Evolutionary conservation across 2,329 filamentous ascomycete genomes (phyloP), one percentile per base, ranked within the genome.

Genomic region (Aspergillus sergii): DNA sequence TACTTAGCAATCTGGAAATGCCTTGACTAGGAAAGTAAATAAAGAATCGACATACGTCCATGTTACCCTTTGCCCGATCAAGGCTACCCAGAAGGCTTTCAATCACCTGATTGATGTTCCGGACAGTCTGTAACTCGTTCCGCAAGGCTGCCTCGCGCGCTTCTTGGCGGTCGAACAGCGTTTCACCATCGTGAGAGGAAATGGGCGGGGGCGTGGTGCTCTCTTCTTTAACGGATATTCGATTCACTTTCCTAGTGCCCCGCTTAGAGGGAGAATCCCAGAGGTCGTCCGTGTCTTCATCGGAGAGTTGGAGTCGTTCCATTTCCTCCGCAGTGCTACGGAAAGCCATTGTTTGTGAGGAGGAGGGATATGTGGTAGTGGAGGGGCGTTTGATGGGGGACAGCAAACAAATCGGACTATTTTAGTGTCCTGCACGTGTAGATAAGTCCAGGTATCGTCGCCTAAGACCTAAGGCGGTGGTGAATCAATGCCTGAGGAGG

Each of bases 81-180:
- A 84, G 72, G 57, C 81, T 83, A 41, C 73, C 71, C 21, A 83
- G 65, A 14, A 83, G 76, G 7, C 80, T 79, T 67, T 97, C 93
- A 64, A 99, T 92, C 46, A 93, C 90, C 70, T 89, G 86, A 78
- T 99, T 99, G 75, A 98, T 91, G 69, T 90, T 90, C 63, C 90
- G 88, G 36, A 99, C 89, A 55, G 89, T 91, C 66, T 93, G 89
- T 32, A 98, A 82, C 79, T 99, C 95, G 60, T 86, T 88, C 19
- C 87, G 89, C 69, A 99, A 82, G 16, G 88, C 86, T 2, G 88
- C 88, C 66, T 97, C 92, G 53, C 91, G 89, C 23, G 86, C 84
- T 72, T 91, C 88, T 69, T 90, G 85, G 4, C 83, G 80, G 66
- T 90, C 89, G 71, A 88, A 88, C 57, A 84, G 79, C 48, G 83